phyloP scores from a whole-genome alignment of 805 yeast genomes.

The Wickerhamiella kurtzmanii region DNA sequence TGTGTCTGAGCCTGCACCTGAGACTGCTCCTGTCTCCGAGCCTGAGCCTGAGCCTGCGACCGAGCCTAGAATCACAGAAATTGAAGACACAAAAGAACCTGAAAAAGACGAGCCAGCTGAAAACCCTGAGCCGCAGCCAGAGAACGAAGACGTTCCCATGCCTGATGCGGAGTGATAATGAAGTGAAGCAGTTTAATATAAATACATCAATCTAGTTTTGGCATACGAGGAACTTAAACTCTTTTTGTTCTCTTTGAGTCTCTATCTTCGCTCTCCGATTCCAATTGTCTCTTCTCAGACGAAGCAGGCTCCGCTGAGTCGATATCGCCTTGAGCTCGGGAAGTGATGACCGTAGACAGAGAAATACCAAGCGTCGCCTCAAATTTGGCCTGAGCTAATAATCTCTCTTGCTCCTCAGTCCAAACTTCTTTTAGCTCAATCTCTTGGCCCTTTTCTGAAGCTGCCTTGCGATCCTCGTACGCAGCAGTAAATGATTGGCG shows the following conservation, averaged over 20 bases:
- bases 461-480: slow-evolving; percentile 33
- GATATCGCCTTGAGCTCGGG: too few relatives aligned
- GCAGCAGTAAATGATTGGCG: slow-evolving; percentile 33
- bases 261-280: too few relatives aligned
- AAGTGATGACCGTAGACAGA: slow-evolving; percentile 39
- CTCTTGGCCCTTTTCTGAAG: too few relatives aligned
- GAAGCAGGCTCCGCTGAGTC: too few relatives aligned
- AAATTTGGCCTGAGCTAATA: slow-evolving; percentile 34
- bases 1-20: too few relatives aligned
- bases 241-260: too few relatives aligned
- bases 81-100: background rate
- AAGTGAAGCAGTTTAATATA: background rate
- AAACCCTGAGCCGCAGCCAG: too few relatives aligned
- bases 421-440: slow-evolving; percentile 33
- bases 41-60: too few relatives aligned
- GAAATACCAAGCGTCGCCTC: slow-evolving; percentile 49
- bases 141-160: slow-evolving; percentile 10
- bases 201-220: background rate
- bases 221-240: too few relatives aligned
- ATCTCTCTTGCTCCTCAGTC: slow-evolving; percentile 37
- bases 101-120: too few relatives aligned
- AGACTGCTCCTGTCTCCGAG: too few relatives aligned
- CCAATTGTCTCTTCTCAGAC: too few relatives aligned
- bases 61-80: background rate
- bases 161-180: slow-evolving; percentile 7